Base-by-base conservation (phyloP, 371 early-diverging fungal species). In the Mucor circinelloides region DNA sequence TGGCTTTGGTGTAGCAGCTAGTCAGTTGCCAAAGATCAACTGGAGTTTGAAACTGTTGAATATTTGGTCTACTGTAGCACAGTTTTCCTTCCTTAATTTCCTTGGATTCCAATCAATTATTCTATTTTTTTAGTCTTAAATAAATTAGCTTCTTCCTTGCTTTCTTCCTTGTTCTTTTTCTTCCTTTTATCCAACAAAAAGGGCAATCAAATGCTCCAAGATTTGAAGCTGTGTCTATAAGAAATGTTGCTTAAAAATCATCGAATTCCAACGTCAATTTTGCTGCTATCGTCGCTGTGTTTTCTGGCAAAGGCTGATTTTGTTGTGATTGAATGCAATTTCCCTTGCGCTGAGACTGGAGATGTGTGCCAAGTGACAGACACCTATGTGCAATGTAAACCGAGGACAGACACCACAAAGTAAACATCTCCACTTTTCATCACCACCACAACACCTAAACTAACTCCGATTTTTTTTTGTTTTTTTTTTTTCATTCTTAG, bases 281-380 rank as follows among this genome's bases (percentile, higher is more conserved):
- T 58, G 44, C 30, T 65, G 34, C 23, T 65, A 48, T 31, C 58
- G 48, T 34, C 58, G 7, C 44, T 57, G 8, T n/a, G 25, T 9
- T 27, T 28, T 19, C 10, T 42, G 31, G 38, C 21, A 27, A 60
- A 52, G 17, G 61, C 61, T 27, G 55, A 31, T 31, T 19, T 55
- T 19, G 68, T 68, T 21, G 58, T 65, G 31, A 58, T 66, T 62
- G 70, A 70, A 50, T 70, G 70, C 32, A 66, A 46, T 36, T 70
- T 70, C 57, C 70, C 70, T 10, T 70, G 70, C 40, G 13, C 48
- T 34, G 28, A 64, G 31, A 38, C 12, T 31, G 27, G 32, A 21
- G 44, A 70, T 50, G 36, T 61, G 38, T 70, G 70, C 40, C 31
- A 58, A 57, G 60, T 70, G 36, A 61, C 60, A 21, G 48, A 56